Evolutionary conservation across 768 basidiomycete genomes (phyloP).

Genomic region (Kwoniella sp.): DNA sequence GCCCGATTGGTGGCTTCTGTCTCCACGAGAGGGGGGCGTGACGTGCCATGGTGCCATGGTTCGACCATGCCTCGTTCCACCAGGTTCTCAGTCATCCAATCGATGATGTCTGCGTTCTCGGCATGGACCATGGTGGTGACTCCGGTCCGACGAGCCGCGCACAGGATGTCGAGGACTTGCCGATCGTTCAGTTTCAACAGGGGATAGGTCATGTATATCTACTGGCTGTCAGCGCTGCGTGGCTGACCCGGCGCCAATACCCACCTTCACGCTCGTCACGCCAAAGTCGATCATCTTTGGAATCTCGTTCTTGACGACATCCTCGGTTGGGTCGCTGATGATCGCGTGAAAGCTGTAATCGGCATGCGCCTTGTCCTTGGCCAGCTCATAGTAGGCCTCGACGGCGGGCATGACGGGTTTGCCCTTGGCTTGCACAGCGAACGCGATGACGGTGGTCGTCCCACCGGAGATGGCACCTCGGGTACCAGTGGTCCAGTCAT

Average conservation of each 20-base stretch:
- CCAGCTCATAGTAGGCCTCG: constrained; percentile 48
- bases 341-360: constrained; percentile 51
- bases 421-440: constrained; percentile 46
- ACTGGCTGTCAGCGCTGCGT: background rate
- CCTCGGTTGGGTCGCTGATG: constrained; percentile 48
- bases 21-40: constrained; percentile 45
- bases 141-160: constrained; percentile 42
- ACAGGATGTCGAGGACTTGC: constrained; percentile 49
- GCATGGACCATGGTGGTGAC: constrained; percentile 48
- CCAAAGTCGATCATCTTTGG: constrained; percentile 49
- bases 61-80: constrained; percentile 36
- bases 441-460: constrained; percentile 51
- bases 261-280: constrained; percentile 49
- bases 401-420: constrained; percentile 40
- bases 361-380: constrained; percentile 41
- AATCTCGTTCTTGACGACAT: constrained; percentile 48
- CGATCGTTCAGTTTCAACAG: constrained; percentile 47
- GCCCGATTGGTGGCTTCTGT: constrained; percentile 48
- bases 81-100: constrained; percentile 43
- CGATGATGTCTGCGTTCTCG: constrained; percentile 49
- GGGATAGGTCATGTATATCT: constrained; percentile 50
- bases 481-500: constrained; percentile 49
- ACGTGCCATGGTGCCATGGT: constrained; percentile 42
- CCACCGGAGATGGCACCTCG: constrained; percentile 49
- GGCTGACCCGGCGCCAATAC: background rate